Evolutionary conservation across 345 rosid genomes (phyloP), one percentile per base, ranked within the genome.

Genomic region (Acer yangbiense): DNA sequence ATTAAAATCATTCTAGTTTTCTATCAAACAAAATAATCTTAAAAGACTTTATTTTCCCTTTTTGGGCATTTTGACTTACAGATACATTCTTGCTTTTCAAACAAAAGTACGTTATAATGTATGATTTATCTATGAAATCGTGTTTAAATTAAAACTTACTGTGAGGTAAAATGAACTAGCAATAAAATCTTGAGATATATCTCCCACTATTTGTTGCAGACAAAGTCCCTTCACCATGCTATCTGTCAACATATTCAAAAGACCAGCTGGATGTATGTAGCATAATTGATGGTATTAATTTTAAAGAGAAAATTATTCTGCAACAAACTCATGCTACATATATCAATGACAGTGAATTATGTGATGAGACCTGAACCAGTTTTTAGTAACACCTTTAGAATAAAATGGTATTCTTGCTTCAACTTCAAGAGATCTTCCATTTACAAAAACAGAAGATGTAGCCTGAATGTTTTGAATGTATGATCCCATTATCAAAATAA

Each of bases 191-290:
- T 80, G 82, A 35, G 85, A 73, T 48, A 91, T 75, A 68, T 76
- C 76, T 58, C 71, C 85, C 75, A 80, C 65, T 72, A 71, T 75
- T 85, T 90, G 90, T 32, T 78, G 82, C 62, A 85, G 86, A 73
- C 89, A 85, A 82, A 87, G 80, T 80, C 87, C 87, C 79, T 86
- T 89, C 52, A 69, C 85, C 82, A 81, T 73, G 81, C 79, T 84
- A 72, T 84, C 88, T 80, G 83, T 78, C 69, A 77, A 73, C 77
- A 72, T 73, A 81, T 78, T 82, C 66, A 83, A 65, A 78, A 87
- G 92, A 78, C 86, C 90, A 78, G 93, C 94, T 90, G 79, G 73
- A 74, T 21, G 54, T 11, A 70, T 72, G 71, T 32, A 60, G 41
- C 74, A 62, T 3, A 55, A 44, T 41, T 74, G 25, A 23, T 71